Conservation (phyloP, 805 yeast genomes). For the Metschnikowia shivogae region DNA sequence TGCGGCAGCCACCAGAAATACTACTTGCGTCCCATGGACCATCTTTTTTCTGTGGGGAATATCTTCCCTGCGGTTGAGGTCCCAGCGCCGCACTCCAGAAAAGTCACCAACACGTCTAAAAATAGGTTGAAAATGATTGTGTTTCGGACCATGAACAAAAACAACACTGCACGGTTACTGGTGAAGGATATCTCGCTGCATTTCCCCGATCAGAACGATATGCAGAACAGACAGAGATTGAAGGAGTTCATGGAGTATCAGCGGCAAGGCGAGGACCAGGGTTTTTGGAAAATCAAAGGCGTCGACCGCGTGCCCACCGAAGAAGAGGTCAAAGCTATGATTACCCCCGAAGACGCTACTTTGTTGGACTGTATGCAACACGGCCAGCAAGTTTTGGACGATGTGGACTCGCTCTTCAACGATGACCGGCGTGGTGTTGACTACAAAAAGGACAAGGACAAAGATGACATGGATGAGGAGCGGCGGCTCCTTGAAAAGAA, state of each 20-base stretch:
- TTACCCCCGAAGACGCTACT: slow-evolving; percentile 87
- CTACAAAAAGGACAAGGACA: slow-evolving; percentile 24
- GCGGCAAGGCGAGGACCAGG: slow-evolving; percentile 89
- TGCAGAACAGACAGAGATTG: slow-evolving; percentile 92
- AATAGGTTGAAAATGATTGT: slow-evolving; percentile 92
- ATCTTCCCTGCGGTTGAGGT: slow-evolving; percentile 89
- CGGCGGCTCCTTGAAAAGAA: slow-evolving; percentile 22
- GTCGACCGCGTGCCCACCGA: slow-evolving; percentile 62
- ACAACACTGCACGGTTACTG: slow-evolving; percentile 66
- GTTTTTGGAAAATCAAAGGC: slow-evolving; percentile 83
- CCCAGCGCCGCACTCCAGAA: slow-evolving; percentile 97
- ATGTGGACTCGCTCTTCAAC: slow-evolving; percentile 54
- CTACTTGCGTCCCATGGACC: slow-evolving; percentile 64
- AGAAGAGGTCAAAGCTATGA: slow-evolving; percentile 75
- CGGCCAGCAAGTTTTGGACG: slow-evolving; percentile 87
- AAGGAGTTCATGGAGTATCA: slow-evolving; percentile 98
- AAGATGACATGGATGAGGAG: slow-evolving; percentile 20
- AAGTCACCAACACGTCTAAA: slow-evolving; percentile 88
- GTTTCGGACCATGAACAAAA: slow-evolving; percentile 75
- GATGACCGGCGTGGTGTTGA: slow-evolving; percentile 29
- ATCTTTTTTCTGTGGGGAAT: slow-evolving; percentile 85
- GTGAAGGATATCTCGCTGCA: slow-evolving; percentile 87
- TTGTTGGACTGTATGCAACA: slow-evolving; percentile 87
- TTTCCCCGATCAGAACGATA: slow-evolving; percentile 95
- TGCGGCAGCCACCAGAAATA: slow-evolving; percentile 68